Percentiles rank a stretch among this genome's conserved stretches.
Conservation (phyloP, 176 grass and related monocot genomes). For the Sorghum bicolor region DNA sequence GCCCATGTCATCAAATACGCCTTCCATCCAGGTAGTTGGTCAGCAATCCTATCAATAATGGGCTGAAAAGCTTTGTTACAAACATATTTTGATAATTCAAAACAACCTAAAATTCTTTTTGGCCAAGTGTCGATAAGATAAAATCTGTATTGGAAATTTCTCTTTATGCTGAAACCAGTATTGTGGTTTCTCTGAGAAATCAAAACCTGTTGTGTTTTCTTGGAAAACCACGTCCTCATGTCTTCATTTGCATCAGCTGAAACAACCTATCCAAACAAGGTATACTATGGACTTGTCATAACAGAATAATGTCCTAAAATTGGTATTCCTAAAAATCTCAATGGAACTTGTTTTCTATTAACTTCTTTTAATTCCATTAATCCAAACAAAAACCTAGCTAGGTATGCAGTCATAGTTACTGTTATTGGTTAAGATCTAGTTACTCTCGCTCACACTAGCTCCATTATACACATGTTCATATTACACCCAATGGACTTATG, state of each 20-base stretch:
- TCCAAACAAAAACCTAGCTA: not conserved
- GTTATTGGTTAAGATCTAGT: not conserved
- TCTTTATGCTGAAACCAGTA: not conserved
- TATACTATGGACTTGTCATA: not conserved
- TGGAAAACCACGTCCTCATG: not conserved
- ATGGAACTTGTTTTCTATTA: not conserved
- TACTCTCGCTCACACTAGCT: not conserved
- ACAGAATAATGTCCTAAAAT: not conserved
- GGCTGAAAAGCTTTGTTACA: not conserved
- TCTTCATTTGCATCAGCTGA: not conserved
- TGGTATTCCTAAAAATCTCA: not conserved
- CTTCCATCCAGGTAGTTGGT: too few species aligned
- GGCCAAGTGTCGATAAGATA: not conserved
- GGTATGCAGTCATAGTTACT: not conserved
- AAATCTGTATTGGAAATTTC: not conserved
- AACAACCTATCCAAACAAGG: not conserved
- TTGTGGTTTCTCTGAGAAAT: not conserved
- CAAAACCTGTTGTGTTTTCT: not conserved
- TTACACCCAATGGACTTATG: not conserved
- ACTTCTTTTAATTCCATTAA: not conserved
- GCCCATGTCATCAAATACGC: too few species aligned
- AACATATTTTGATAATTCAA: not conserved
- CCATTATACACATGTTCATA: not conserved
- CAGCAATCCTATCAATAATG: too few species aligned
- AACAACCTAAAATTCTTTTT: not conserved